Percentiles rank a stretch among this genome's conserved stretches.
Evolutionary conservation across 768 basidiomycete species (phyloP).

Genomic region (Tulasnella sp.): DNA sequence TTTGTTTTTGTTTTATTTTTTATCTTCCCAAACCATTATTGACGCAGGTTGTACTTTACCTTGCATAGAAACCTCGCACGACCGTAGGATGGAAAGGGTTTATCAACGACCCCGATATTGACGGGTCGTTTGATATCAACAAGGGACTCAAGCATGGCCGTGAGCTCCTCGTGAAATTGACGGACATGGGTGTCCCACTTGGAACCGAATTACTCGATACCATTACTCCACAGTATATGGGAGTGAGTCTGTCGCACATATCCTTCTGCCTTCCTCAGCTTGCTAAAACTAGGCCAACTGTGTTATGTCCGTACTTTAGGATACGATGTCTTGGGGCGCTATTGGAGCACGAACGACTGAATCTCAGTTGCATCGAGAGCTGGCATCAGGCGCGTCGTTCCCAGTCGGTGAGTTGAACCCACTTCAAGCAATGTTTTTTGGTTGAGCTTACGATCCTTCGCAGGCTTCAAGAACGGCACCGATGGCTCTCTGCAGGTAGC

Average conservation of each 20-base stretch:
- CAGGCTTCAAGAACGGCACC: conserved; percentile 96
- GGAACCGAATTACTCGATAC: conserved; percentile 90
- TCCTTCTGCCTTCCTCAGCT: too few species aligned
- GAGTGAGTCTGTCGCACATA: conserved; percentile 35
- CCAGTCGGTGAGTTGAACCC: conserved; percentile 46
- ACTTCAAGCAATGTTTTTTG: not conserved
- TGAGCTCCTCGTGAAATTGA: conserved; percentile 84
- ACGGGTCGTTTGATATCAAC: conserved; percentile 93
- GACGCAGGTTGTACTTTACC: not conserved
- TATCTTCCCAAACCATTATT: not conserved
- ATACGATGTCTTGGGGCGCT: conserved; percentile 80
- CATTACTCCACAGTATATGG: conserved; percentile 71
- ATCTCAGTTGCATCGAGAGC: conserved; percentile 92
- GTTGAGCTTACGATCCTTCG: not conserved
- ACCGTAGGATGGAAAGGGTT: conserved; percentile 50
- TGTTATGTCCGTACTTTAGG: not conserved
- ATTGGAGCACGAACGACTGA: conserved; percentile 98
- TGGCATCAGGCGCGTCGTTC: conserved; percentile 92
- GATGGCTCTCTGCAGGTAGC: conserved; percentile 83
- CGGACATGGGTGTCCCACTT: conserved; percentile 80
- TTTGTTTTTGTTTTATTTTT: too few species aligned
- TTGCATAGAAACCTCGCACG: conserved; percentile 8
- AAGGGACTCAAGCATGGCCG: conserved; percentile 85
- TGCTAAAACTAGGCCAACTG: too few species aligned
- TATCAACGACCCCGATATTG: conserved; percentile 79